phyloP scores from a whole-genome alignment of 2,329 filamentous ascomycete genomes.

The Trichophyton simii region DNA sequence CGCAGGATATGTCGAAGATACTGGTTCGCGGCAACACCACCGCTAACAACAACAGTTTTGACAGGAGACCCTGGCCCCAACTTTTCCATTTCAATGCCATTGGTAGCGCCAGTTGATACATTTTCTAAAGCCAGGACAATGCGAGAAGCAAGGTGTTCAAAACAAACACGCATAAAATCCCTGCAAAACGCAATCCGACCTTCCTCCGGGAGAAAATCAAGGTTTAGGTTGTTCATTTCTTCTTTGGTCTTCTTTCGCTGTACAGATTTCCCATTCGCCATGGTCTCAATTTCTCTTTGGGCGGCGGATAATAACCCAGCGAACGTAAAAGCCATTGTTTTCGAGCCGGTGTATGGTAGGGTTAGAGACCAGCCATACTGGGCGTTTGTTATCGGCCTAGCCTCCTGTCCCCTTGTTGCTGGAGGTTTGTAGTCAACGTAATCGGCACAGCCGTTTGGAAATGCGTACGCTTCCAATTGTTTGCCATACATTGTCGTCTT shows the following conservation, averaged over 20 bases:
- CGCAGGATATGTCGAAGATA: slow-evolving; percentile 59
- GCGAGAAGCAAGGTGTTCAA: slow-evolving; percentile 73
- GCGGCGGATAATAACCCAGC: slow-evolving; percentile 56
- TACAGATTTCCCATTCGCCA: slow-evolving; percentile 20
- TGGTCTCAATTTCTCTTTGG: slow-evolving; percentile 41
- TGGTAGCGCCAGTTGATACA: slow-evolving; percentile 12
- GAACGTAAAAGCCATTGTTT: slow-evolving; percentile 58
- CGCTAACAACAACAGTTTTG: slow-evolving; percentile 64
- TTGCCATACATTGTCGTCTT: slow-evolving; percentile 67
- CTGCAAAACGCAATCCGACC: slow-evolving; percentile 59
- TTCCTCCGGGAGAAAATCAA: slow-evolving; percentile 33
- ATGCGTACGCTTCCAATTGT: slow-evolving; percentile 67
- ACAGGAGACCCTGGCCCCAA: slow-evolving; percentile 20
- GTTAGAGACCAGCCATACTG: slow-evolving; percentile 55
- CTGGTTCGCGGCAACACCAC: slow-evolving; percentile 77
- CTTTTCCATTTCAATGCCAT: background rate
- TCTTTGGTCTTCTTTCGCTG: slow-evolving; percentile 21
- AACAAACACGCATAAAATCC: slow-evolving; percentile 65
- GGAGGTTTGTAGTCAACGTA: slow-evolving; percentile 47
- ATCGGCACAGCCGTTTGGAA: slow-evolving; percentile 38
- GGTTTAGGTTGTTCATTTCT: slow-evolving; percentile 1
- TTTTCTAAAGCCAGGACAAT: slow-evolving; percentile 55
- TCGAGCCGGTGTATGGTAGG: slow-evolving; percentile 52
- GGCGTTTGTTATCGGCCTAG: slow-evolving; percentile 35
- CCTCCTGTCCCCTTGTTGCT: slow-evolving; percentile 45